Percentiles rank a stretch among this genome's conserved stretches.
Conservation (phyloP, 78 protist species). For the Planoprotostelium fungivorum region DNA sequence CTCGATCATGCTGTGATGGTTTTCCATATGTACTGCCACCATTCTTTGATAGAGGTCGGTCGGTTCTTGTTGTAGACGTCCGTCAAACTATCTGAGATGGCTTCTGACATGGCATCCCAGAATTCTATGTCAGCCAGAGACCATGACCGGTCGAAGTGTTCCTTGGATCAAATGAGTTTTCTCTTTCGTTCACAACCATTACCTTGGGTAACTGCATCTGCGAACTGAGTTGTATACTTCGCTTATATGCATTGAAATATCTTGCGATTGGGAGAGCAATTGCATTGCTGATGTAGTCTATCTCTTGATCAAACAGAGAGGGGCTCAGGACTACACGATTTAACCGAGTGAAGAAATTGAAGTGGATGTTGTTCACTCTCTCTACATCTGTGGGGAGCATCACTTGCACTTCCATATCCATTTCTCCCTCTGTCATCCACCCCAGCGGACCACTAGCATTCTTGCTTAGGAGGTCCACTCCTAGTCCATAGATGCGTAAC, state of each 20-base stretch:
- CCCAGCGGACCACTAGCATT: not conserved
- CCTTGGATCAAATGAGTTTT: not conserved
- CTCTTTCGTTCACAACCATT: not conserved
- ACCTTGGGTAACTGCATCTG: not conserved
- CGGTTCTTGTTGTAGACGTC: not conserved
- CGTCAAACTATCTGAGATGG: not conserved
- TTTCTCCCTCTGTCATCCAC: not conserved
- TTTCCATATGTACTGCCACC: not conserved
- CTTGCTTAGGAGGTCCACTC: not conserved
- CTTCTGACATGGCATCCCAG: not conserved
- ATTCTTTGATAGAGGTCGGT: not conserved
- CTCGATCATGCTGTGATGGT: not conserved
- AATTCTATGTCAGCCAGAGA: not conserved
- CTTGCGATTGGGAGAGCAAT: not conserved
- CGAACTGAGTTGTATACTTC: not conserved
- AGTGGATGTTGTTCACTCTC: not conserved
- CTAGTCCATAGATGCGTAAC: not conserved
- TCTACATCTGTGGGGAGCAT: not conserved
- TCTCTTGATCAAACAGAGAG: not conserved
- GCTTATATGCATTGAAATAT: not conserved
- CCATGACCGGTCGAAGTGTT: not conserved
- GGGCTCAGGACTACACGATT: not conserved
- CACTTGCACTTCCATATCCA: not conserved
- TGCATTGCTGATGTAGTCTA: not conserved
- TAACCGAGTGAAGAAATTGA: not conserved